Conservation (phyloP, 805 yeast species). For the Wickerhamiella alocasiicola region DNA sequence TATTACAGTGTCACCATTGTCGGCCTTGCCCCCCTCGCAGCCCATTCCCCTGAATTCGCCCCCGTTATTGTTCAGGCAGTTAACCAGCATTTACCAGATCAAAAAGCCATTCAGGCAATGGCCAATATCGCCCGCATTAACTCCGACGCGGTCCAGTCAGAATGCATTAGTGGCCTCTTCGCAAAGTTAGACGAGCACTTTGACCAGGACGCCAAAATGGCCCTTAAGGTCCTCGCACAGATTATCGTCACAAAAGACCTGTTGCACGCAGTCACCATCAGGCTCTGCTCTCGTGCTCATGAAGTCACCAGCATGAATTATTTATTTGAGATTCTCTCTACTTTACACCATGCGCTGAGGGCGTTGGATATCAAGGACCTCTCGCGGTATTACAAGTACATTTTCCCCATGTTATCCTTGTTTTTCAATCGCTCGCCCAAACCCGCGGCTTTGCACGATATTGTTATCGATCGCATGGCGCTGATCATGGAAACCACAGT, state of each 20-base stretch:
- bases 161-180: slow-evolving; percentile 41
- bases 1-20: slow-evolving; percentile 53
- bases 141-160: slow-evolving; percentile 35
- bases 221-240: slow-evolving; percentile 25
- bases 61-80: slow-evolving; percentile 17
- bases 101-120: slow-evolving; percentile 44
- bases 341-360: slow-evolving; percentile 22
- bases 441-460: slow-evolving; percentile 8
- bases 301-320: slow-evolving; percentile 15
- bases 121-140: slow-evolving; percentile 33
- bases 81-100: slow-evolving; percentile 31
- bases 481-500: slow-evolving; percentile 20
- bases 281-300: slow-evolving; percentile 29
- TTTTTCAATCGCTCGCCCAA: not conserved
- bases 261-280: slow-evolving; percentile 30
- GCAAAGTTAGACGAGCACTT: slow-evolving; percentile 38
- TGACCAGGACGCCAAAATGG: slow-evolving; percentile 23
- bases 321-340: slow-evolving; percentile 21
- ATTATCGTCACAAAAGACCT: slow-evolving; percentile 28
- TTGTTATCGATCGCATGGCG: slow-evolving; percentile 17
- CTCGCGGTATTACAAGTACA: slow-evolving; percentile 14
- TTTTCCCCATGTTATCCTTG: slow-evolving; percentile 5
- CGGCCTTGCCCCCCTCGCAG: slow-evolving; percentile 46
- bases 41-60: slow-evolving; percentile 19
- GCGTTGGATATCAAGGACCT: slow-evolving; percentile 17